phyloP scores from a whole-genome alignment of 305 asterid species.

The Rubia peregrina region DNA sequence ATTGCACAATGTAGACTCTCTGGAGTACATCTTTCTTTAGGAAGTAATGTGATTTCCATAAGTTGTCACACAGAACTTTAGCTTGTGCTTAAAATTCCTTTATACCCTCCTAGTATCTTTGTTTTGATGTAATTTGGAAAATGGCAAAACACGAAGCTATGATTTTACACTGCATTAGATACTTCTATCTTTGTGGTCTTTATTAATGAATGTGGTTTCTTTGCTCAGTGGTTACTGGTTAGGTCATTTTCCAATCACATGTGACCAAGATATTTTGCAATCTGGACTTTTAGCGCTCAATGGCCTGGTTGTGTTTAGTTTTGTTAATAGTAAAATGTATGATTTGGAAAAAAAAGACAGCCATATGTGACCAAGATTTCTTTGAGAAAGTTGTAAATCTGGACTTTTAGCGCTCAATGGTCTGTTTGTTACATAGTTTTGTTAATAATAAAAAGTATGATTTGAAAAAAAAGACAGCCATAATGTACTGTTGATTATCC shows the following conservation, averaged over 20 bases:
- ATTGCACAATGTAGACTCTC: not conserved
- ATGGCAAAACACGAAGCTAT: not conserved
- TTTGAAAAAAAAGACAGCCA: not conserved
- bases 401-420: not conserved
- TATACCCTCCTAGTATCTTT: not conserved
- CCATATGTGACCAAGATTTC: not conserved
- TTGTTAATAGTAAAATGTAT: too few relatives aligned
- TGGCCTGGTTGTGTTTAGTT: not conserved
- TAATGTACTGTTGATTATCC: not conserved
- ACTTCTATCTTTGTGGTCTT: not conserved
- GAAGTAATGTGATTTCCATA: not conserved
- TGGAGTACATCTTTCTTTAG: not conserved
- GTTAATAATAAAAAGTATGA: too few relatives aligned
- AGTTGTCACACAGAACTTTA: not conserved
- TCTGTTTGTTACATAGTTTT: not conserved
- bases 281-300: not conserved
- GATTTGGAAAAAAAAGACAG: not conserved
- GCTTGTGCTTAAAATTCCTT: not conserved
- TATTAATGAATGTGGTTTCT: conserved; percentile 2
- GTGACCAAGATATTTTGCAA: not conserved
- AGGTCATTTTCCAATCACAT: not conserved
- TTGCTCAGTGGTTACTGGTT: not conserved
- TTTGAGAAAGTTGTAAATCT: not conserved
- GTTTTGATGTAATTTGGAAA: not conserved
- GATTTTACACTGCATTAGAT: not conserved